Percentiles rank a stretch among this genome's conserved stretches.
phyloP scores from a whole-genome alignment of 176 grass and related monocot species.

The Metroxylon sagu region DNA sequence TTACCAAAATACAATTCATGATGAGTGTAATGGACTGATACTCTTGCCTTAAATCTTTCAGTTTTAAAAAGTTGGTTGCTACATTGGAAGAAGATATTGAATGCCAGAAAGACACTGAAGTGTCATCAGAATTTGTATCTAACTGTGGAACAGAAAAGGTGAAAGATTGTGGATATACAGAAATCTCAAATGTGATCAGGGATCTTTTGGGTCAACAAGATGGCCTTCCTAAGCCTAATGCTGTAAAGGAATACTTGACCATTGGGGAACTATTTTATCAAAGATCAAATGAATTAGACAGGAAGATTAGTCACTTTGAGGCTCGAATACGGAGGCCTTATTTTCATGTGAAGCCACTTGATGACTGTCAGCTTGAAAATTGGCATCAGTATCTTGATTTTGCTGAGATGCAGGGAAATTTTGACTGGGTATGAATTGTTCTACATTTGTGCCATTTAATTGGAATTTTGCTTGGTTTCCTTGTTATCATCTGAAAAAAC shows the following conservation, averaged over 20 bases:
- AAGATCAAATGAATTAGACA: slow-evolving; percentile 56
- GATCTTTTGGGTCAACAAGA: slow-evolving; percentile 37
- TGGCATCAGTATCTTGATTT: slow-evolving; percentile 90
- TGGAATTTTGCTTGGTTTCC: background rate
- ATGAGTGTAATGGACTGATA: no score
- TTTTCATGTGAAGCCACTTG: slow-evolving; percentile 84
- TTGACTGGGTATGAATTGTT: slow-evolving; percentile 74
- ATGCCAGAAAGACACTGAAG: slow-evolving; percentile 26
- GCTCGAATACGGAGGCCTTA: slow-evolving; percentile 53
- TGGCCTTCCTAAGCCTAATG: slow-evolving; percentile 26
- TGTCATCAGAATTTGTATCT: slow-evolving; percentile 17
- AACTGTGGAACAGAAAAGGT: slow-evolving; percentile 34
- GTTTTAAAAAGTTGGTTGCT: slow-evolving; percentile 70
- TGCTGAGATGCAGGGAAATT: slow-evolving; percentile 84
- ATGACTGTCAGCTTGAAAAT: slow-evolving; percentile 71
- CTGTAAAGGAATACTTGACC: slow-evolving; percentile 58
- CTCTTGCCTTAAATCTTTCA: slow-evolving; percentile 27
- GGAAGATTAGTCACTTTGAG: slow-evolving; percentile 71
- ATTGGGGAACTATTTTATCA: slow-evolving; percentile 55
- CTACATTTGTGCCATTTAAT: slow-evolving; percentile 9
- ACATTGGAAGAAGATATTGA: slow-evolving; percentile 55
- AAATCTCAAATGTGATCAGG: slow-evolving; percentile 37
- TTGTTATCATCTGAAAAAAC: slow-evolving; percentile 15
- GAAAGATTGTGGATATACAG: slow-evolving; percentile 34
- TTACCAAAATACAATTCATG: no score